Evolutionary conservation across 768 basidiomycete genomes (phyloP).

Genomic region (Kwoniella newhampshirensis): DNA sequence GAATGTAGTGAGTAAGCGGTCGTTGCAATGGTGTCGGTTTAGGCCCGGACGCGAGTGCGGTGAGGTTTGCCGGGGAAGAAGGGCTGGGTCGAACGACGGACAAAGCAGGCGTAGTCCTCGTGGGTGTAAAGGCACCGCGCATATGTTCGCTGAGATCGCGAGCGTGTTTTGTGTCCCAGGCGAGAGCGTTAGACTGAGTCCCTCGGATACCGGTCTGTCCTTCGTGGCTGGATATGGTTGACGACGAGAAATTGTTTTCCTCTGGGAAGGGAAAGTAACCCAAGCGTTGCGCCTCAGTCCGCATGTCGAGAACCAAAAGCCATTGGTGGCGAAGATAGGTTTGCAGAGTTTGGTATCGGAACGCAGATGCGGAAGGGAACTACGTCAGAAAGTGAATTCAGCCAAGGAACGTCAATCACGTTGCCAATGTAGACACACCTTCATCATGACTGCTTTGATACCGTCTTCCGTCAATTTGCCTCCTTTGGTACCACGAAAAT

Average conservation of each 20-base stretch:
- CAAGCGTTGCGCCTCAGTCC: conserved; percentile 39
- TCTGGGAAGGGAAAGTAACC: conserved; percentile 37
- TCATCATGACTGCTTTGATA: conserved; percentile 55
- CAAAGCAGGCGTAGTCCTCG: conserved; percentile 8
- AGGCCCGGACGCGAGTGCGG: conserved; percentile 12
- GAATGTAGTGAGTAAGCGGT: conserved; percentile 41
- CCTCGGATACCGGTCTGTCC: conserved; percentile 1
- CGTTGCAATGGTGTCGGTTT: conserved; percentile 16
- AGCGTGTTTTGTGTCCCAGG: conserved; percentile 17
- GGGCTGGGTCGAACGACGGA: conserved; percentile 40
- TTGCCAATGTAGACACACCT: conserved; percentile 55
- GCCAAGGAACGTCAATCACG: background rate
- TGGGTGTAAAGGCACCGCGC: conserved; percentile 17
- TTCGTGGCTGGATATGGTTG: conserved; percentile 21
- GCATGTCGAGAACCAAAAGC: conserved; percentile 59
- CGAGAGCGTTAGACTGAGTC: conserved; percentile 9
- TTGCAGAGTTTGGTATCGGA: conserved; percentile 77
- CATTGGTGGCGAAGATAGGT: conserved; percentile 80
- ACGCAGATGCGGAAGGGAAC: conserved; percentile 87
- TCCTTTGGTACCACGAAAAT: conserved; percentile 41
- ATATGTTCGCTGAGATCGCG: conserved; percentile 20
- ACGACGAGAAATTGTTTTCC: conserved; percentile 16
- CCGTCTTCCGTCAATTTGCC: conserved; percentile 50
- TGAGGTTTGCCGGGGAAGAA: conserved; percentile 41
- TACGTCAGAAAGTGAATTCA: conserved; percentile 50